Evolutionary conservation across 495 filamentous ascomycete species (phyloP).

Genomic region (Lophiotrema nucula): DNA sequence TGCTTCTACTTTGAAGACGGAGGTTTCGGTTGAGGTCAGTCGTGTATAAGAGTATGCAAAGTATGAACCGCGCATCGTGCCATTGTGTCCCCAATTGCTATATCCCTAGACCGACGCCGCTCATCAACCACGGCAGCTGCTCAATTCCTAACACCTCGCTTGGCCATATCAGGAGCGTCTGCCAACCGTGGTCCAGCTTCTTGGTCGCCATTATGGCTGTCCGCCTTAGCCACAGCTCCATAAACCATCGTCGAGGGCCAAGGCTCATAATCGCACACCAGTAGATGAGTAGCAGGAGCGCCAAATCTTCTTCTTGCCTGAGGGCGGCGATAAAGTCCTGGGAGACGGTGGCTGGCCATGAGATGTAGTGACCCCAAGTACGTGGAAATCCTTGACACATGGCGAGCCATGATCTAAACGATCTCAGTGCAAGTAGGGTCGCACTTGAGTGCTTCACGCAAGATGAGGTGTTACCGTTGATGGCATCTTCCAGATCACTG

Average conservation of each 20-base stretch:
- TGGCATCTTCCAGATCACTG: not conserved
- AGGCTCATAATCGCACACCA: slow-evolving; percentile 5
- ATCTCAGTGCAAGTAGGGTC: not conserved
- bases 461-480: not conserved
- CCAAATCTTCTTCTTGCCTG: not conserved
- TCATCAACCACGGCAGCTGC: too few species aligned
- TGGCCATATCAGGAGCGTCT: too few species aligned
- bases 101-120: too few species aligned
- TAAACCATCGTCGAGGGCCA: not conserved
- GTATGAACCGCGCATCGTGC: too few species aligned
- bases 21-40: too few species aligned
- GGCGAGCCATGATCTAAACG: not conserved
- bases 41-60: too few species aligned
- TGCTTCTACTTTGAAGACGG: too few species aligned
- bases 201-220: not conserved
- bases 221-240: not conserved
- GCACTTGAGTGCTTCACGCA: not conserved
- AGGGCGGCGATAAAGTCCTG: not conserved
- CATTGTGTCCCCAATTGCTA: too few species aligned
- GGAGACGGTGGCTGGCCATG: not conserved
- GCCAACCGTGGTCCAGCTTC: too few species aligned
- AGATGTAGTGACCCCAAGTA: not conserved
- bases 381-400: not conserved
- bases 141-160: too few species aligned
- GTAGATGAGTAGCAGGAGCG: slow-evolving; percentile 1